phyloP scores from a whole-genome alignment of 352 stramenopile genomes.

The Phytophthora vignae region DNA sequence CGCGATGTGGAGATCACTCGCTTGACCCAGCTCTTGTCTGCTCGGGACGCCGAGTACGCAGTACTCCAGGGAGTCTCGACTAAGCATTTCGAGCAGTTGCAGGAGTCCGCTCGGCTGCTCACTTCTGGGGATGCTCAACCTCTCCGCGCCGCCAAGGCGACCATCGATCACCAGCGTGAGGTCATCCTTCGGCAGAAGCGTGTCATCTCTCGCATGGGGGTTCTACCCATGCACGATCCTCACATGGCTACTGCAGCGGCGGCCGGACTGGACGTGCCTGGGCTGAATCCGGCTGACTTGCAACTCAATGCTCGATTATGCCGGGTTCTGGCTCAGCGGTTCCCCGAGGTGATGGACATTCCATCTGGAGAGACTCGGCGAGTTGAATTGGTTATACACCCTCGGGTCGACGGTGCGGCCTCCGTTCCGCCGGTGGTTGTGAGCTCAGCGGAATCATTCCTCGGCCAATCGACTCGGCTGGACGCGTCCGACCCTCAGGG shows the following conservation, averaged over 20 bases:
- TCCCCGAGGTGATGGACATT: neutral
- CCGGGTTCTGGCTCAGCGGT: neutral
- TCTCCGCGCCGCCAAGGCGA: neutral
- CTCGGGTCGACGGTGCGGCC: too few species aligned
- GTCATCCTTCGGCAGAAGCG: neutral
- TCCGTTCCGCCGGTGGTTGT: too few species aligned
- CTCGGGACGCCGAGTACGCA: neutral
- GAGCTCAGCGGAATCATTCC: too few species aligned
- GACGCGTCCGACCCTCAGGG: neutral
- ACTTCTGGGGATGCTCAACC: neutral
- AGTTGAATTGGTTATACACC: too few species aligned
- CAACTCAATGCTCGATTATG: neutral
- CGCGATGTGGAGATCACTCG: too few species aligned
- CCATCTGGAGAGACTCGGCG: neutral
- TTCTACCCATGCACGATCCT: neutral
- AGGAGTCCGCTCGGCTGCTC: neutral
- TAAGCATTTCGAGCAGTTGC: neutral
- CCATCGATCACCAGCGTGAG: neutral
- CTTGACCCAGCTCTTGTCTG: too few species aligned
- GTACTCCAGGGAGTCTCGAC: neutral
- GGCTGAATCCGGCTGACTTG: neutral
- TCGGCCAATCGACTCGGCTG: neutral
- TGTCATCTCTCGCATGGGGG: neutral
- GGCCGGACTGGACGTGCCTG: neutral
- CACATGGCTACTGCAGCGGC: neutral